phyloP scores from a whole-genome alignment of 2,329 filamentous ascomycete species.

The Verticillium klebahnii region DNA sequence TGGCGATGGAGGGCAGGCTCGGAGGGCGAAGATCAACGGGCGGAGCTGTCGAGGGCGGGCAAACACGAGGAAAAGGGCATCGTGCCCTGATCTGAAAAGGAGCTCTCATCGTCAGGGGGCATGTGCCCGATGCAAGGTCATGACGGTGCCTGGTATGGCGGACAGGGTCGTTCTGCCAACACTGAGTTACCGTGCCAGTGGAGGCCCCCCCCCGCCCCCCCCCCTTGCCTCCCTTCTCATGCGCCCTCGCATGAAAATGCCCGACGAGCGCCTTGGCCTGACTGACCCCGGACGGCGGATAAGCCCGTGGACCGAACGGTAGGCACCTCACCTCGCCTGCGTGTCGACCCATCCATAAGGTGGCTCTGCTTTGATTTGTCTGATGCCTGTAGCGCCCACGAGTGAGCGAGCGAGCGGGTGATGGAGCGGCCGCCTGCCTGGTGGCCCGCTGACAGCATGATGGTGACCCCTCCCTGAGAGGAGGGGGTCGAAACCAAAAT shows the following conservation, averaged over 20 bases:
- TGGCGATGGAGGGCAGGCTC: not conserved
- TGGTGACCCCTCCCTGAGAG: not conserved
- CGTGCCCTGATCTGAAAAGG: not conserved
- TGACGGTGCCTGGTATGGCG: not conserved
- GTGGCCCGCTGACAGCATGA: not conserved
- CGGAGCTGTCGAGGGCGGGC: not conserved
- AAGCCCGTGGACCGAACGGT: too few species aligned
- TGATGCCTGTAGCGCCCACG: too few species aligned
- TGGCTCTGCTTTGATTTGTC: too few species aligned
- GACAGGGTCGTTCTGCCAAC: too few species aligned
- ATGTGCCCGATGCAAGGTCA: not conserved
- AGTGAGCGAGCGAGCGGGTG: not conserved
- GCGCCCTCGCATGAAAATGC: too few species aligned
- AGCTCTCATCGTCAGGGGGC: not conserved
- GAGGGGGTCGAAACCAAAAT: not conserved
- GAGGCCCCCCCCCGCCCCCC: too few species aligned
- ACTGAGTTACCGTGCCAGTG: too few species aligned
- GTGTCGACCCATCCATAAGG: too few species aligned
- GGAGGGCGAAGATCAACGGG: not conserved
- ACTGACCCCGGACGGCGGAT: too few species aligned
- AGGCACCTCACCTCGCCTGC: too few species aligned
- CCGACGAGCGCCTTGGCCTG: too few species aligned
- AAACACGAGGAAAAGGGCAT: not conserved
- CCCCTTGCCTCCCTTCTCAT: too few species aligned
- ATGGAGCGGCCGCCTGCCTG: not conserved